Percentiles rank a stretch among this genome's conserved stretches.
Evolutionary conservation across 805 yeast species (phyloP).

Genomic region (Kluyveromyces dobzhanskii): DNA sequence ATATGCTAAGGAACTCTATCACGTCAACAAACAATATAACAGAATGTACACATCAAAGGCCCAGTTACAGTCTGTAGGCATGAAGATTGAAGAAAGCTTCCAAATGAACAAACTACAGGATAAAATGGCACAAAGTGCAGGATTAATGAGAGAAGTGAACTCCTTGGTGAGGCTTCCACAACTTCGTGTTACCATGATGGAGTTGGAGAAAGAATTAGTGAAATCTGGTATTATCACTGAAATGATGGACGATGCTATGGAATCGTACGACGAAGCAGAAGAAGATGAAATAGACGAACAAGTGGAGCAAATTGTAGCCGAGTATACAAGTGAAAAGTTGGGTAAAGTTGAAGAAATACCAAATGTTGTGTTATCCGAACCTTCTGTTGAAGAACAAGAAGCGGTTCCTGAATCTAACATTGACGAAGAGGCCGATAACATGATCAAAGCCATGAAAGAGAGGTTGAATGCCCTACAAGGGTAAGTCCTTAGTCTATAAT

Average conservation of each 20-base stretch:
- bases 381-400: conserved; percentile 25
- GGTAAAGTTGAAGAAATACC: conserved; percentile 33
- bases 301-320: conserved; percentile 52
- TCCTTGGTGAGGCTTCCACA: conserved; percentile 71
- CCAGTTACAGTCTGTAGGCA: conserved; percentile 71
- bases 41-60: conserved; percentile 76
- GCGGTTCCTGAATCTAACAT: conserved; percentile 36
- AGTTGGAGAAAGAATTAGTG: conserved; percentile 77
- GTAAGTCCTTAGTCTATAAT: conserved; percentile 15
- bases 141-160: conserved; percentile 84
- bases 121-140: conserved; percentile 69
- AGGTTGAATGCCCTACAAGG: conserved; percentile 77
- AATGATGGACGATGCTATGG: conserved; percentile 89
- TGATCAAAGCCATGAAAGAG: conserved; percentile 81
- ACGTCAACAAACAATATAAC: conserved; percentile 62
- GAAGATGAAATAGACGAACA: conserved; percentile 56
- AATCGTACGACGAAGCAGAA: conserved; percentile 55
- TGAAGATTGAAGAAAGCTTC: conserved; percentile 90
- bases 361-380: conserved; percentile 17
- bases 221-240: conserved; percentile 84
- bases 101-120: conserved; percentile 76
- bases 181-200: conserved; percentile 73
- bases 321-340: conserved; percentile 36
- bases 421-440: conserved; percentile 62
- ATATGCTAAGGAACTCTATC: conserved; percentile 75